Evolutionary conservation across 2,329 filamentous ascomycete species (phyloP), one percentile per base, ranked within the genome.

Genomic region (Diaporthe batatas): DNA sequence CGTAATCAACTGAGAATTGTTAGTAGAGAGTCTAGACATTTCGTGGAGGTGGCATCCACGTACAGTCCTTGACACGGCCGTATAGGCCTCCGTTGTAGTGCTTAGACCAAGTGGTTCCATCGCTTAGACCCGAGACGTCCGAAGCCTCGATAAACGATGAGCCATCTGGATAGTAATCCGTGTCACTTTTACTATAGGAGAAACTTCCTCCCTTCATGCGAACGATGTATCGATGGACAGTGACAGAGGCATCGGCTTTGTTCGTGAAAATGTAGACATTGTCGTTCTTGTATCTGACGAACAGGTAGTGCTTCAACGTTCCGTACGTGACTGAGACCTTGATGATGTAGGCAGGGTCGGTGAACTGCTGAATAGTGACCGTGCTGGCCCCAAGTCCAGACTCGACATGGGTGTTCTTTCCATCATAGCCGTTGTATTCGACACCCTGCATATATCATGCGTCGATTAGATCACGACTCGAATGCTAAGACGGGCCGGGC

Each of bases 241-340:
- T 81, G 39, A 83, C 78, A 36, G 80, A 82, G 36, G 78, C 76
- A 44, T 83, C 82, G 6, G 77, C 79, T 75, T 83, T 85, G 75
- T 84, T 84, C 74, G 83, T 84, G 74, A 84, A 83, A 42, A 84
- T 82, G 72, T 85, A 84, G 16, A 82, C 79, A 65, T 83, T 81
- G 71, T 81, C 79, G 76, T 83, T 81, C 68, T 79, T 80, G 74
- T 82, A 82, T 58, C 81, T 77, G 51, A 81, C 75, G 25, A 82
- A 77, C 36, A 82, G 77, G 67, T 81, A 81, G 69, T 82, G 80
- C 75, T 81, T 80, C 0, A 82, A 75, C 1, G 79, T 80, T 51
- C 80, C 80, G 65, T 80, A 78, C 23, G 76, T 76, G 32, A 82
- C 81, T 0, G 80, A 79, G 12, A 82, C 80, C 68, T 81, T 82